phyloP scores from a whole-genome alignment of 2,329 filamentous ascomycete species.

The Magnaporthiopsis rhizophila region DNA sequence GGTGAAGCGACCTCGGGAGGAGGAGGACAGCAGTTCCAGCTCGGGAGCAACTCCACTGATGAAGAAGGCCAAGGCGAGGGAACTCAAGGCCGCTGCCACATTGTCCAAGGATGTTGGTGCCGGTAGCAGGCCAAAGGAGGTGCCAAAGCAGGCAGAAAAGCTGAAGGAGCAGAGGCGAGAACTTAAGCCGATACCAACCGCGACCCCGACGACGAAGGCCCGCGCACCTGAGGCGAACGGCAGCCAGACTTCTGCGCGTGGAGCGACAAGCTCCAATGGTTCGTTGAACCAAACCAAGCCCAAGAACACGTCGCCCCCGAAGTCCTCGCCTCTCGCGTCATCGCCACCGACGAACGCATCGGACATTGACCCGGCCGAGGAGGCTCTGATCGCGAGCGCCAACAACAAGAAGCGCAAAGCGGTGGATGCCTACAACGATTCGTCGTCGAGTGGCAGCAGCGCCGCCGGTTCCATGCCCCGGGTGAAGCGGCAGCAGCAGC shows the following conservation, averaged over 20 bases:
- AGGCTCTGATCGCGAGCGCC: constrained; percentile 12
- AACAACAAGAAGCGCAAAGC: constrained; percentile 16
- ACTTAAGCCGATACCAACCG: background rate
- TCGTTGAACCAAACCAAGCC: constrained; percentile 25
- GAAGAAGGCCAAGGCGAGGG: constrained; percentile 48
- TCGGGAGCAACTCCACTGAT: constrained; percentile 46
- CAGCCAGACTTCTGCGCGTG: constrained; percentile 36
- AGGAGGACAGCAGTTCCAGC: constrained; percentile 51
- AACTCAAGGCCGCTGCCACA: constrained; percentile 13
- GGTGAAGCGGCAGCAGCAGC: constrained; percentile 23
- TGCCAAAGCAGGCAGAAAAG: background rate
- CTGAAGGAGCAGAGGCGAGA: background rate
- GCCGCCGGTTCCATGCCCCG: constrained; percentile 6
- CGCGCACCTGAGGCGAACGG: constrained; percentile 11
- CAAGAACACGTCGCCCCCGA: constrained; percentile 50
- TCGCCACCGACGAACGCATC: constrained; percentile 59
- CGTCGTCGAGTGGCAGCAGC: constrained; percentile 1
- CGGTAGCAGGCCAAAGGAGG: background rate
- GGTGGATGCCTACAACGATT: constrained; percentile 10
- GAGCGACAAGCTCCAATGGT: constrained; percentile 34
- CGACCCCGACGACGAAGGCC: background rate
- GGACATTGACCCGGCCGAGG: constrained; percentile 40
- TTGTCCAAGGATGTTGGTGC: background rate
- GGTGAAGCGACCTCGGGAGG: constrained; percentile 46
- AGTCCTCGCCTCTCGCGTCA: constrained; percentile 58